phyloP scores from a whole-genome alignment of 1,139 yeast species.

The Taphrina communis region DNA sequence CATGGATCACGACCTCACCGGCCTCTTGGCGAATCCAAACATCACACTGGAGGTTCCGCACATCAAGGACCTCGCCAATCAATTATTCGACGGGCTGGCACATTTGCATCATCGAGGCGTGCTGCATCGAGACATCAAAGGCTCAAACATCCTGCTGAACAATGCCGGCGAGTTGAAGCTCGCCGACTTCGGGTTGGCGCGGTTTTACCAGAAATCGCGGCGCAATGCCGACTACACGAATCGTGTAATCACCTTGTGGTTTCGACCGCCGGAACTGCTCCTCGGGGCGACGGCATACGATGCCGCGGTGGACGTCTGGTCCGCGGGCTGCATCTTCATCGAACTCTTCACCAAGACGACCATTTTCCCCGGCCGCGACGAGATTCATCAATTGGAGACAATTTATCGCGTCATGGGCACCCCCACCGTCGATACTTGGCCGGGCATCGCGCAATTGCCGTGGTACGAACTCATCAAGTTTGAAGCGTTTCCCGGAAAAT shows the following conservation, averaged over 20 bases:
- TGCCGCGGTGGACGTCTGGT: constrained; percentile 94
- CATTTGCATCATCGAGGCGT: constrained; percentile 81
- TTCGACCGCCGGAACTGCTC: constrained; percentile 91
- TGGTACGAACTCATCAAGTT: constrained; percentile 91
- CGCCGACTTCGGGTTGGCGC: constrained; percentile 93
- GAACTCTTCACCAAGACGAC: constrained; percentile 80
- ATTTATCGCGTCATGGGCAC: constrained; percentile 88
- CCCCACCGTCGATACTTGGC: constrained; percentile 78
- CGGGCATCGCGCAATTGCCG: constrained; percentile 73
- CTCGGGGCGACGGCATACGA: constrained; percentile 91
- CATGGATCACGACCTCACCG: constrained; percentile 91
- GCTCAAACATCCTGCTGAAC: constrained; percentile 78
- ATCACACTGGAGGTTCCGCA: constrained; percentile 68
- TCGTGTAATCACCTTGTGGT: constrained; percentile 94
- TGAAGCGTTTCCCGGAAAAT: constrained; percentile 56
- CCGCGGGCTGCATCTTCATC: constrained; percentile 86
- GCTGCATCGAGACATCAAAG: constrained; percentile 92
- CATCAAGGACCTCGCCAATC: constrained; percentile 75
- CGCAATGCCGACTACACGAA: constrained; percentile 79
- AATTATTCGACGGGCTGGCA: constrained; percentile 76
- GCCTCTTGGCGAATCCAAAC: constrained; percentile 78
- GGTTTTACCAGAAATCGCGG: constrained; percentile 54
- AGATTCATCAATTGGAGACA: constrained; percentile 76
- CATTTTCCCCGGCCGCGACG: constrained; percentile 85
- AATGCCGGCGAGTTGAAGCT: constrained; percentile 75